Evolutionary conservation across 345 rosid genomes (phyloP), one percentile per base, ranked within the genome.

Genomic region (Aquilaria yunnanensis): DNA sequence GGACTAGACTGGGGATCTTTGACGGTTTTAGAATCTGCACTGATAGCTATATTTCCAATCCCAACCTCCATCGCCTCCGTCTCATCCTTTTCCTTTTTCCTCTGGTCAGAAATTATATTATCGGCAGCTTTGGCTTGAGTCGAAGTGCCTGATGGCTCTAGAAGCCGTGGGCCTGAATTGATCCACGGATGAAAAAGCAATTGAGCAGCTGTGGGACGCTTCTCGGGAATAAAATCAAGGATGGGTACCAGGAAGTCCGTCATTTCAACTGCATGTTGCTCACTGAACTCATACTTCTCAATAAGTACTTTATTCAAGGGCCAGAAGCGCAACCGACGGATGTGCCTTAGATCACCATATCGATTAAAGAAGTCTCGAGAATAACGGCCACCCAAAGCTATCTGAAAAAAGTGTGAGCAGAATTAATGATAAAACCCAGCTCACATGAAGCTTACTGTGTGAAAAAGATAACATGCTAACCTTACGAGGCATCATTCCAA

Each of bases 401-500:
- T 78, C 89, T 86, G 78, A 64, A 57, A 67, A 12, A 30, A 2
- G 4, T 0, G 43, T 7, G 5, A 37, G 7, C 43, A 37, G 43
- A 37, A 7, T 7, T 37, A 37, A 37, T 3, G 43, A 3, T 37
- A 37, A 37, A 37, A 37, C 0, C 43, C 7, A 7, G 5, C 43
- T 37, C 43, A 3, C 43, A 37, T 37, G 43, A 37, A 37, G 7
- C 30, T 43, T 29, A 58, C 2, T 50, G 43, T 59, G 32, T 33
- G 50, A 56, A 33, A 70, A 60, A n/a, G 57, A 34, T 37, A 12
- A 50, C 9, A 14, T 10, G 47, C 81, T 76, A 70, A 86, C 93
- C 93, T 84, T 84, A 62, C 93, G 93, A 1, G 93, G 93, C 93
- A 86, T 78, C 89, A 82, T 86, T 23, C 93, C 93, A 6, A 84